Evolutionary conservation across 2,329 filamentous ascomycete species (phyloP), one percentile per base, ranked within the genome.

Genomic region (Scytalidium sp.): DNA sequence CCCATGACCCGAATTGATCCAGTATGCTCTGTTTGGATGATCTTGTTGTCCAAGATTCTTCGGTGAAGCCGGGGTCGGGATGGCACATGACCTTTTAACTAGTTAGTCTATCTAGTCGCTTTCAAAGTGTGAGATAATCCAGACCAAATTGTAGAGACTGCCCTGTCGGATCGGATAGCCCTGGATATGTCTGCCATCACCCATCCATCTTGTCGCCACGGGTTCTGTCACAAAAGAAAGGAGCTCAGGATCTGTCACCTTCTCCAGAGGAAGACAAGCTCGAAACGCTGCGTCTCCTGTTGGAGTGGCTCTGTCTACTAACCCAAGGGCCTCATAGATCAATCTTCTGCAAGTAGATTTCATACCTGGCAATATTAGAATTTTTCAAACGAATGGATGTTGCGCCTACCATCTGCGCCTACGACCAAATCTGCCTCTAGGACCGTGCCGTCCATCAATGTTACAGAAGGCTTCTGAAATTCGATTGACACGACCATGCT

Each of bases 191-290:
- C 60, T 39, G 36, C 52, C 51, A 27, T 55, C 55, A 15, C 63
- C 63, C 41, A 65, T 58, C 63, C 64, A 67, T 23, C 54, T 51
- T 13, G 45, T 32, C 19, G 81, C 83, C 6, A 71, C 68, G 49
- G 84, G 77, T 15, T 71, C 71, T 41, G 83, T 73, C 11, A 87
- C 70, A 3, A 88, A 71, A 0, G 67, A 72, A 20, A 80, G 65
- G 1, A 84, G 70, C 51, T 81, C 76, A 0, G 78, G 73, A 49
- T 76, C 73, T n/a, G n/a, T n/a, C n/a, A n/a, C n/a, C 15, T 70
- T 55, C 45, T 69, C 57, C 9, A 19, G 7, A 23, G 71, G 71
- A 46, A 82, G 70, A 62, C 80, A 68, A 50, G 82, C 74, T 1
- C 79, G 71, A 60, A 81, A 82, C 1, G 78, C 77, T 3, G 75